Evolutionary conservation across 345 rosid species (phyloP), one percentile per base, ranked within the genome.

Genomic region (Anacardium occidentale): DNA sequence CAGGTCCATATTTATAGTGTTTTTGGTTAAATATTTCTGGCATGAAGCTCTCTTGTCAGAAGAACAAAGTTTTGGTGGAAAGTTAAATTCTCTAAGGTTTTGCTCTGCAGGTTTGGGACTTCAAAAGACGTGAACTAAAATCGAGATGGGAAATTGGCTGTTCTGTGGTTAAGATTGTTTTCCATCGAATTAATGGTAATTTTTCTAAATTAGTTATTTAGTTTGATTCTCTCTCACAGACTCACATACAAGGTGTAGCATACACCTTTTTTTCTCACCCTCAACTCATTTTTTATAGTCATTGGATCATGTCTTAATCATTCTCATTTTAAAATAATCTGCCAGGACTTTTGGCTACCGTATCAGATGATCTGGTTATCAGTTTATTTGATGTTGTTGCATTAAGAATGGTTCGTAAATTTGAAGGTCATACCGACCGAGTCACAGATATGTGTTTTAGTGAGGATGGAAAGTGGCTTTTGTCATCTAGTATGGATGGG

Each of bases 401-500:
- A 13, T 73, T 81, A 76, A 86, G 89, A 84, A 81, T 95, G 91
- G 97, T 91, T 77, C 97, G 99, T 78, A 89, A 89, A 78, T 95
- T 95, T 84, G 91, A 86, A 85, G 99, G 98, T 52, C 99, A 95
- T 58, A 77, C 90, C 40, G 99, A 95, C 77, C 91, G 98, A 62
- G 69, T 91, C 68, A 91, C 94, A 18, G 99, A 91, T 81, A 21
- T 91, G 76, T 95, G 96, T 79, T 95, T 91, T 74, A 91, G 97
- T 58, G 97, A 91, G 78, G 98, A 92, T 84, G 98, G 99, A 47
- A 95, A 95, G 80, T 95, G 99, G 99, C 88, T 95, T 64, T 66
- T 92, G 76, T 92, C 97, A 70, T 88, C 93, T 69, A 90, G 99
- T 78, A 92, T 92, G 99, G 98, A 95, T 78, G 96, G 98, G 64